Percentiles rank a stretch among this genome's conserved stretches.
phyloP scores from a whole-genome alignment of 768 basidiomycete genomes.

The Mycena polygramma region DNA sequence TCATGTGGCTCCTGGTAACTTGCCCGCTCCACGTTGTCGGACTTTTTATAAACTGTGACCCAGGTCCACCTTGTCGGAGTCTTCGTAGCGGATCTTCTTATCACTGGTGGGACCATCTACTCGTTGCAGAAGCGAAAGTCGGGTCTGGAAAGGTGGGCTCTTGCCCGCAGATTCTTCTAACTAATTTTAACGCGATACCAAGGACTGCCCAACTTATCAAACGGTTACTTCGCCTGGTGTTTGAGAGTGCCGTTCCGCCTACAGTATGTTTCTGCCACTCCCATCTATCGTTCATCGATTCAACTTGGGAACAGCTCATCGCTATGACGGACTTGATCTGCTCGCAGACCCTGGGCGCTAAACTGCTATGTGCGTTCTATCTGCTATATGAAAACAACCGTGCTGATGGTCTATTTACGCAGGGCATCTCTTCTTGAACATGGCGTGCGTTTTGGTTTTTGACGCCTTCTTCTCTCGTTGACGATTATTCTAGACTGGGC shows the following conservation, averaged over 20 bases:
- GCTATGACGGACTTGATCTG: slow-evolving; percentile 31
- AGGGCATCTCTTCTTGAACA: slow-evolving; percentile 32
- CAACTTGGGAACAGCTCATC: slow-evolving; percentile 10
- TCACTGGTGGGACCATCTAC: slow-evolving; percentile 26
- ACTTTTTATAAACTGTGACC: background rate
- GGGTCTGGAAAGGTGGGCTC: slow-evolving; percentile 17
- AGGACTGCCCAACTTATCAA: slow-evolving; percentile 30
- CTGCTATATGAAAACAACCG: background rate
- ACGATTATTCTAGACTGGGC: slow-evolving; percentile 7
- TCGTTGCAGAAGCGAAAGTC: slow-evolving; percentile 16
- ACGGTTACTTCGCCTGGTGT: slow-evolving; percentile 30
- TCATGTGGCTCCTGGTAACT: slow-evolving; percentile 31
- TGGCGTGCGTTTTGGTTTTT: slow-evolving; percentile 5
- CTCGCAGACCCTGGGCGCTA: slow-evolving; percentile 25
- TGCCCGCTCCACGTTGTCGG: background rate
- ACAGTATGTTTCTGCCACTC: slow-evolving; percentile 13
- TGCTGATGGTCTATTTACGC: background rate
- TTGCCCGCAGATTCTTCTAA: background rate
- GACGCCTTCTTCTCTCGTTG: background rate
- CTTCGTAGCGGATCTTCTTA: slow-evolving; percentile 26
- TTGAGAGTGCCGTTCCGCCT: slow-evolving; percentile 33
- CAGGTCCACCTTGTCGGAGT: slow-evolving; percentile 35
- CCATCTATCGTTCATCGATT: background rate
- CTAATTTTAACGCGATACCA: background rate
- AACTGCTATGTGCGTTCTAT: slow-evolving; percentile 26